A percentile compares a stretch with the other conserved stretches of the same genome.
Conservation (phyloP, 257 asterid genomes). For the Fraxinus cuspidata region DNA sequence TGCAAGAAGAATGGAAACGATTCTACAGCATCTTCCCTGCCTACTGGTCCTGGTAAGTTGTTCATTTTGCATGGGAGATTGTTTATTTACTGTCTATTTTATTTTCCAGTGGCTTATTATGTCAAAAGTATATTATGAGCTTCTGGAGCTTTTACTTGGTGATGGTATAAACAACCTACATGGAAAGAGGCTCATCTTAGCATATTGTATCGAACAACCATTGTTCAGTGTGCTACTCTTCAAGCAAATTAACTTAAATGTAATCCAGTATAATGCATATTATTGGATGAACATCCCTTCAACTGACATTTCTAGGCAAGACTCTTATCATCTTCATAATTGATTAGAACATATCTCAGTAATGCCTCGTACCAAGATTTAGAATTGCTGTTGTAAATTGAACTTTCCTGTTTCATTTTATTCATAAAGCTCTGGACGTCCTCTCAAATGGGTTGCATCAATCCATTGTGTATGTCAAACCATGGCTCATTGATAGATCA, state of each 20-base stretch:
- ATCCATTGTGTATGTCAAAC: not conserved
- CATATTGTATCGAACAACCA: not conserved
- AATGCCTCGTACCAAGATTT: not conserved
- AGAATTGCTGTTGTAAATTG: not conserved
- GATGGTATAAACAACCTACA: constrained; percentile 5
- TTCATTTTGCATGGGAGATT: constrained; percentile 8
- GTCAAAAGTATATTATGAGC: constrained; percentile 11
- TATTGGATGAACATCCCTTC: not conserved
- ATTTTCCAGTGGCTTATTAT: not conserved
- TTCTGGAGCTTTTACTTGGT: not conserved
- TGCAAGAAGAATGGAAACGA: constrained; percentile 59
- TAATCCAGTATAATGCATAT: not conserved
- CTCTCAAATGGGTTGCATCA: not conserved
- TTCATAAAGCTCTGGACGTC: not conserved
- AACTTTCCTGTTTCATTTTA: not conserved
- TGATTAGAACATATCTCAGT: not conserved
- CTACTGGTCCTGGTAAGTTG: constrained; percentile 53
- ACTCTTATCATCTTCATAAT: not conserved
- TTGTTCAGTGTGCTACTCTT: not conserved
- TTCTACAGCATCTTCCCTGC: constrained; percentile 42
- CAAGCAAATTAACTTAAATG: not conserved
- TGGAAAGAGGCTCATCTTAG: constrained; percentile 5
- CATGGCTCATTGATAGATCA: not conserved
- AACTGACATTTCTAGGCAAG: not conserved
- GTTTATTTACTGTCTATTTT: not conserved